phyloP scores from a whole-genome alignment of 345 rosid species.

The Erucastrum elatum region DNA sequence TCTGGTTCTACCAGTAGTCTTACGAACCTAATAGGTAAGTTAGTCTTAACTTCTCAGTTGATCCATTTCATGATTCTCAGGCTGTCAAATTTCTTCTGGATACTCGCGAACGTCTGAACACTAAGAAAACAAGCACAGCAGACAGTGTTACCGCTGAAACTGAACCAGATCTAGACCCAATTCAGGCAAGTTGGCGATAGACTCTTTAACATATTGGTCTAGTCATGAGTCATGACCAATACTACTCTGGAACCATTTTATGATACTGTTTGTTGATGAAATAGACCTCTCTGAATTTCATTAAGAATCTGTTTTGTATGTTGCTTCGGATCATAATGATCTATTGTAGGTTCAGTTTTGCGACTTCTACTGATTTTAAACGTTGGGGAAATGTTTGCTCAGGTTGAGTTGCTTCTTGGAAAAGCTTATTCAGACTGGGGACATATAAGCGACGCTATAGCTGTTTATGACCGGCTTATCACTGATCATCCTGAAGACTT shows the following conservation, averaged over 20 bases:
- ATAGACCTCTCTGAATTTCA: not conserved
- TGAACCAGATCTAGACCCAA: slow-evolving; percentile 50
- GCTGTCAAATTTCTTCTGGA: slow-evolving; percentile 76
- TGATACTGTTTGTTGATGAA: not conserved
- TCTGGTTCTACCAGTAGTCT: slow-evolving; percentile 12
- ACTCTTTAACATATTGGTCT: not conserved
- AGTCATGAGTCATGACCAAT: not conserved
- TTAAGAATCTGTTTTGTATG: not conserved
- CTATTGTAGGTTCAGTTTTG: not conserved
- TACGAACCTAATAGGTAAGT: not conserved
- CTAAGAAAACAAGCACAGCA: slow-evolving; percentile 45
- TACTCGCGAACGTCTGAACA: slow-evolving; percentile 54
- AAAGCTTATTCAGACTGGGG: slow-evolving; percentile 97
- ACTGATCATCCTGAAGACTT: slow-evolving; percentile 78
- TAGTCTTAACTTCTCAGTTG: not conserved
- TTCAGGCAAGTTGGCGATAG: slow-evolving; percentile 59
- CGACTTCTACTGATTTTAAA: not conserved
- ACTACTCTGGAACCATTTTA: not conserved
- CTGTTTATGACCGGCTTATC: slow-evolving; percentile 83
- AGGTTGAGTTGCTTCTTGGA: slow-evolving; percentile 91
- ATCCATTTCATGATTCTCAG: slow-evolving; percentile 43
- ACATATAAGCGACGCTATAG: slow-evolving; percentile 80
- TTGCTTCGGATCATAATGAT: not conserved
- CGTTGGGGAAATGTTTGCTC: slow-evolving; percentile 13
- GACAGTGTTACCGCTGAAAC: slow-evolving; percentile 40